Evolutionary conservation across 1,284 basidiomycete genomes (phyloP).

Genomic region (Apiotrichum laibachii): DNA sequence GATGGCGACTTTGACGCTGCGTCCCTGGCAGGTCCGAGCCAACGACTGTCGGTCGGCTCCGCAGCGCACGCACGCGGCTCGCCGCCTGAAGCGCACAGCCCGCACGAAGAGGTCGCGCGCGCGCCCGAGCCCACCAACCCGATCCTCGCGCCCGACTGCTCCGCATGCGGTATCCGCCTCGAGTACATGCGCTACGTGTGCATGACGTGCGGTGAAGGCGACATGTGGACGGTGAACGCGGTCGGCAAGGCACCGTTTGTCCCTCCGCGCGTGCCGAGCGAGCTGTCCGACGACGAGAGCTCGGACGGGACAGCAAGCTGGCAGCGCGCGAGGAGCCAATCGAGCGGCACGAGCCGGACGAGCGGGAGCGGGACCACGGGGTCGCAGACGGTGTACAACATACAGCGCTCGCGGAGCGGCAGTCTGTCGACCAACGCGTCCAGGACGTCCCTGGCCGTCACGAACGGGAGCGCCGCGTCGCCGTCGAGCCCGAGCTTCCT

Average conservation of each 20-base stretch:
- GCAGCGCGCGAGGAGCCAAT: conserved; percentile 3
- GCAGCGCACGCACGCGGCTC: conserved; percentile 18
- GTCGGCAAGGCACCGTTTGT: conserved; percentile 29
- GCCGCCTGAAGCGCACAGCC: conserved; percentile 39
- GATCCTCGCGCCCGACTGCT: conserved; percentile 71
- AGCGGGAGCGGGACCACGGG: background rate
- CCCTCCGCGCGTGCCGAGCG: conserved; percentile 16
- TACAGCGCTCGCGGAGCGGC: conserved; percentile 20
- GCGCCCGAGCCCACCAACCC: conserved; percentile 53
- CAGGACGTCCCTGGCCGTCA: conserved; percentile 16
- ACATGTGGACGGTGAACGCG: conserved; percentile 44
- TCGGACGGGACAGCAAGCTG: conserved; percentile 31
- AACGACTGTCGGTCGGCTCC: conserved; percentile 4
- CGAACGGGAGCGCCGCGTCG: conserved; percentile 22
- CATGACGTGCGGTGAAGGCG: conserved; percentile 71
- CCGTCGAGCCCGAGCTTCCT: conserved; percentile 15
- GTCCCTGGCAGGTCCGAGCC: background rate
- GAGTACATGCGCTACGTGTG: conserved; percentile 83
- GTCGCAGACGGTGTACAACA: conserved; percentile 28
- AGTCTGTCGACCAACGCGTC: conserved; percentile 29
- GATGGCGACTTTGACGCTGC: conserved; percentile 21
- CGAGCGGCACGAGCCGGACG: conserved; percentile 3
- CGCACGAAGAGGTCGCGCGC: conserved; percentile 58
- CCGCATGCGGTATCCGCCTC: conserved; percentile 68
- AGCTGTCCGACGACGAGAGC: conserved; percentile 16